Conservation (phyloP, 2,329 filamentous ascomycete species). For the Ceratocystis harringtonii region DNA sequence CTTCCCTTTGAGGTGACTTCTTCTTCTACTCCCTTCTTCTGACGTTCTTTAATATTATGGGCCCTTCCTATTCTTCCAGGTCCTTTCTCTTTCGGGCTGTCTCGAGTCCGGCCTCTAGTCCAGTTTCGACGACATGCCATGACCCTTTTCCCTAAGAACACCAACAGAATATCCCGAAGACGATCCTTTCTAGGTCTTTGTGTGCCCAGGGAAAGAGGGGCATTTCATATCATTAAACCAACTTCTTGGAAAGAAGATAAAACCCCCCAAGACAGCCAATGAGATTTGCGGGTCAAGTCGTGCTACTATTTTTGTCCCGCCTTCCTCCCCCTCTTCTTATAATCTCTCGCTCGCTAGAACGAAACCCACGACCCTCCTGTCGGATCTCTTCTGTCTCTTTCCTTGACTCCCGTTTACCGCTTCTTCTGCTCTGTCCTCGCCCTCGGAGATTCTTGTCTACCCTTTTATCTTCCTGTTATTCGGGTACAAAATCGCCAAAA, state of each 20-base stretch:
- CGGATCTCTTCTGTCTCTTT: not conserved
- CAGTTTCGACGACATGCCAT: not conserved
- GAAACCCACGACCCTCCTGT: not conserved
- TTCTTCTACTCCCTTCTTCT: not conserved
- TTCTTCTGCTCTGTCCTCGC: not conserved
- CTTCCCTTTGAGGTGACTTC: not conserved
- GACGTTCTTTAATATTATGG: not conserved
- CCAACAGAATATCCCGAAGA: not conserved
- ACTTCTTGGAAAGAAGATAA: not conserved
- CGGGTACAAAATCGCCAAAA: not conserved
- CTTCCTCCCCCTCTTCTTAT: not conserved
- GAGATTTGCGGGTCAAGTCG: not conserved
- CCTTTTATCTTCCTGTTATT: constrained; percentile 1
- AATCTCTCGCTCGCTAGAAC: not conserved
- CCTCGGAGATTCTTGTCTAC: not conserved
- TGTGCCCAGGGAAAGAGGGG: not conserved
- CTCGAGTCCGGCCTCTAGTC: not conserved
- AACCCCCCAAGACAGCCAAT: not conserved
- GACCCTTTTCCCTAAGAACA: not conserved
- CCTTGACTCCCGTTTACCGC: not conserved
- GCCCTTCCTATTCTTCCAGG: not conserved
- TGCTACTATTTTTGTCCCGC: constrained; percentile 4
- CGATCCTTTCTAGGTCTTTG: not conserved
- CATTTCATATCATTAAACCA: not conserved
- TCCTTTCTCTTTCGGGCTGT: not conserved